These are phyloP conservation scores for Raffaelea albimanens DNA, from an alignment of 2,329 filamentous ascomycete species.

Conservation along the genomic window DNA sequence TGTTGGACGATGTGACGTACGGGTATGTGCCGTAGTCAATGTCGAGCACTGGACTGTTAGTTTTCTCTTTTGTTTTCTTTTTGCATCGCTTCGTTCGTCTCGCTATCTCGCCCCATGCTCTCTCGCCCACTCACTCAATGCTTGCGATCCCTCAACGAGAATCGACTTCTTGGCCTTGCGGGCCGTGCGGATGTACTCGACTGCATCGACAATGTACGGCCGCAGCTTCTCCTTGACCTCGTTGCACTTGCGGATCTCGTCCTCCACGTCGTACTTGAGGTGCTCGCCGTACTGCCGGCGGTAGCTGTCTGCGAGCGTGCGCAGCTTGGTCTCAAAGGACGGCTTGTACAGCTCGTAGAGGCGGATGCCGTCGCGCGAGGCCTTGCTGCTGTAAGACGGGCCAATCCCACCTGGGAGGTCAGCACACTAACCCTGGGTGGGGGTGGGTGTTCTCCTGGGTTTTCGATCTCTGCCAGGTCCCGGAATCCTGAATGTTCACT, in stretches of 20 bases:
- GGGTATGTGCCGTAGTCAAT: slow-evolving; percentile 53
- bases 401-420: slow-evolving; percentile 10
- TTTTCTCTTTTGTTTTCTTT: too few species aligned
- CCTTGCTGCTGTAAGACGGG: slow-evolving; percentile 39
- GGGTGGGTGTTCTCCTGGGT: too few species aligned
- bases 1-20: slow-evolving; percentile 47
- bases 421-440: too few species aligned
- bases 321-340: slow-evolving; percentile 58
- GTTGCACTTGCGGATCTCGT: slow-evolving; percentile 55
- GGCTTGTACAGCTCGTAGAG: slow-evolving; percentile 60
- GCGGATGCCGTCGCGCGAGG: slow-evolving; percentile 54
- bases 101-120: too few species aligned
- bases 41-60: slow-evolving; percentile 30
- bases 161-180: slow-evolving; percentile 44
- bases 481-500: slow-evolving; percentile 10
- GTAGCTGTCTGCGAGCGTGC: slow-evolving; percentile 51
- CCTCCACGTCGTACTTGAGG: slow-evolving; percentile 53
- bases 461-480: too few species aligned
- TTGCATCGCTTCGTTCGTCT: too few species aligned
- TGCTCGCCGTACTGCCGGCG: slow-evolving; percentile 58
- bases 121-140: slow-evolving; percentile 8
- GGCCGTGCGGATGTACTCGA: slow-evolving; percentile 38
- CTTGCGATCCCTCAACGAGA: slow-evolving; percentile 48
- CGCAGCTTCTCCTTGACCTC: slow-evolving; percentile 47
- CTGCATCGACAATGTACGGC: slow-evolving; percentile 56